Evolutionary conservation across 371 early-diverging fungal genomes (phyloP).

Genomic region (Lichtheimia ramosa): DNA sequence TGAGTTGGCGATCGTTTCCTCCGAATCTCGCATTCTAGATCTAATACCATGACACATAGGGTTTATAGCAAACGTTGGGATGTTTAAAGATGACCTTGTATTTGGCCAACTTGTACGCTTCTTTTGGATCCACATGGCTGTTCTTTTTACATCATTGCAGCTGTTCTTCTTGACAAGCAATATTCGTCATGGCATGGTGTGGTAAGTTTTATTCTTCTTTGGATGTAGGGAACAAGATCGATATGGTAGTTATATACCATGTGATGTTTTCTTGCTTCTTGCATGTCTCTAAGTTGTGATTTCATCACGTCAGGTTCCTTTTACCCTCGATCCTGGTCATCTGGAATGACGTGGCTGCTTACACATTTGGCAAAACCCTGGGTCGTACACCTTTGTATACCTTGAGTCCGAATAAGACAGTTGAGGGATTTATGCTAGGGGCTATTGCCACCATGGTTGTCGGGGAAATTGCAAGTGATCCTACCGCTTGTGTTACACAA

Average conservation of each 20-base stretch:
- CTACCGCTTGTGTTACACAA: conserved; percentile 50
- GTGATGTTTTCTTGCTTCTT: neutral
- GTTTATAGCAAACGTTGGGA: neutral
- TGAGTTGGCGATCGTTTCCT: neutral
- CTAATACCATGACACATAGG: neutral
- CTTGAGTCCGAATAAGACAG: conserved; percentile 99
- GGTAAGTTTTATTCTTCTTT: conserved; percentile 13
- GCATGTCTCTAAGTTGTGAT: conserved; percentile 8
- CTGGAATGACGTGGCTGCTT: conserved; percentile 97
- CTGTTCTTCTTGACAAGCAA: conserved; percentile 25
- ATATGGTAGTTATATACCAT: neutral
- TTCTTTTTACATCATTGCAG: conserved; percentile 24
- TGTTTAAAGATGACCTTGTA: neutral
- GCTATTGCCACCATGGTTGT: conserved; percentile 84
- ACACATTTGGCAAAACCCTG: conserved; percentile 91
- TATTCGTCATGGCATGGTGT: conserved; percentile 21
- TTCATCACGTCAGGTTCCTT: conserved; percentile 59
- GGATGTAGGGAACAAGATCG: neutral
- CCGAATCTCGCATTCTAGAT: neutral
- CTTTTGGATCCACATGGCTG: conserved; percentile 28
- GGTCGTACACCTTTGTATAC: conserved; percentile 94
- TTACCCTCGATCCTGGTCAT: conserved; percentile 93
- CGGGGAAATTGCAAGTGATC: conserved; percentile 41
- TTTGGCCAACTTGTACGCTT: conserved; percentile 16
- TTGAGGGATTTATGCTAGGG: conserved; percentile 98